Percentiles rank a stretch among this genome's conserved stretches.
Evolutionary conservation across 257 asterid genomes (phyloP).

Genomic region (Solanum commersonii): DNA sequence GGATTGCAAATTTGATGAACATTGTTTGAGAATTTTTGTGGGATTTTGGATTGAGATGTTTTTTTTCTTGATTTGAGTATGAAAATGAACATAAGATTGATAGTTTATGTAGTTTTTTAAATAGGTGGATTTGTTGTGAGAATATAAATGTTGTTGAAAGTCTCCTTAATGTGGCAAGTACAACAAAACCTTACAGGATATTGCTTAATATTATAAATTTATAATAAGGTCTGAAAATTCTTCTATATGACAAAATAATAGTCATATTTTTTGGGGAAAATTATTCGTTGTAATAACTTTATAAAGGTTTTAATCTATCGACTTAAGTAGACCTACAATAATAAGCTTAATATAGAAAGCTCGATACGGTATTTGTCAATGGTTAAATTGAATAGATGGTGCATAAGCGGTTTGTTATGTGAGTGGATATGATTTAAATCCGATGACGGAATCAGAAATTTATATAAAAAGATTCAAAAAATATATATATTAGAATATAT

Average conservation of each 20-base stretch:
- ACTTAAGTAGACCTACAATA: not conserved
- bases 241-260: not conserved
- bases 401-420: not conserved
- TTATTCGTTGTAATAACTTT: not conserved
- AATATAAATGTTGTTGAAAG: not conserved
- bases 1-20: constrained; percentile 23
- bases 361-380: not conserved
- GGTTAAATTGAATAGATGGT: not conserved
- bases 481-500: no score
- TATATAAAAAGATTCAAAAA: not conserved
- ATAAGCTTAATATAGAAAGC: not conserved
- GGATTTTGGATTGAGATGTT: not conserved
- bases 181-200: constrained; percentile 28
- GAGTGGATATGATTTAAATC: not conserved
- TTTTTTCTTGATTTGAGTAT: not conserved
- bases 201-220: not conserved
- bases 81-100: not conserved
- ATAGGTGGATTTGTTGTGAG: constrained; percentile 16
- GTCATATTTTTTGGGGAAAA: not conserved
- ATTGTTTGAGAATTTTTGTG: constrained; percentile 20
- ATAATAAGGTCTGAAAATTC: not conserved
- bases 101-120: not conserved
- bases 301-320: no score
- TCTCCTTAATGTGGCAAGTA: constrained; percentile 20
- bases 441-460: not conserved